These are phyloP conservation scores for Globisporangium paroecandrum DNA, from an alignment of 352 stramenopile genomes.

Conservation along the genomic window DNA sequence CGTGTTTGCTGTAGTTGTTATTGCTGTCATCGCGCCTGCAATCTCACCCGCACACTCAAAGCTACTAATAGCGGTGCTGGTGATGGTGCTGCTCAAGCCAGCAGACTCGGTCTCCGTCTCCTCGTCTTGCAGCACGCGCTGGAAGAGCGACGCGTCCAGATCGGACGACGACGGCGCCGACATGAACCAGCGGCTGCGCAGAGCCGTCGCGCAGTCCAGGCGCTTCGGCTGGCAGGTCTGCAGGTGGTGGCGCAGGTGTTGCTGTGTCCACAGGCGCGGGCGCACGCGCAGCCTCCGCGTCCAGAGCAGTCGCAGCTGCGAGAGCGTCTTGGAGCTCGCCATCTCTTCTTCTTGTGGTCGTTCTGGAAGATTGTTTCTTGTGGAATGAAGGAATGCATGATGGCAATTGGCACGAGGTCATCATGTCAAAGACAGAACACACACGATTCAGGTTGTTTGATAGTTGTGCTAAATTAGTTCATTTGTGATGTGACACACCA, in stretches of 20 bases:
- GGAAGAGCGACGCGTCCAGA: conserved; percentile 8
- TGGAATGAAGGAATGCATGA: background rate
- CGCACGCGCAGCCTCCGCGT: conserved; percentile 5
- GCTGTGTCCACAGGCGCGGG: background rate
- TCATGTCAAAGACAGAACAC: background rate
- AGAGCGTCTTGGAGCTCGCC: conserved; percentile 11
- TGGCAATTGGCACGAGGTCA: background rate
- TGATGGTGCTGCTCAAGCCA: background rate
- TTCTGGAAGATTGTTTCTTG: background rate
- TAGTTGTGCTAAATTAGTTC: background rate
- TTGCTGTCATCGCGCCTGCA: background rate
- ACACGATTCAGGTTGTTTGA: background rate
- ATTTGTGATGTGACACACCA: background rate
- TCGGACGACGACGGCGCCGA: conserved; percentile 7
- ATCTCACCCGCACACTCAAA: background rate
- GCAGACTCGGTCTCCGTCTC: background rate
- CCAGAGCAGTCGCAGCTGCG: conserved; percentile 10
- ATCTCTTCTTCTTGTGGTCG: background rate
- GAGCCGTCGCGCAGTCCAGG: background rate
- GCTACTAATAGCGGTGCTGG: background rate
- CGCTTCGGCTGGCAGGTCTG: background rate
- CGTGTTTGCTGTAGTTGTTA: background rate
- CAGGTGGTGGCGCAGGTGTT: background rate
- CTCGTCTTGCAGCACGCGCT: background rate
- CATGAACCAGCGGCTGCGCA: conserved; percentile 9